Evolutionary conservation across 805 yeast species (phyloP).

Genomic region (Helenozyma baotianmanensis): DNA sequence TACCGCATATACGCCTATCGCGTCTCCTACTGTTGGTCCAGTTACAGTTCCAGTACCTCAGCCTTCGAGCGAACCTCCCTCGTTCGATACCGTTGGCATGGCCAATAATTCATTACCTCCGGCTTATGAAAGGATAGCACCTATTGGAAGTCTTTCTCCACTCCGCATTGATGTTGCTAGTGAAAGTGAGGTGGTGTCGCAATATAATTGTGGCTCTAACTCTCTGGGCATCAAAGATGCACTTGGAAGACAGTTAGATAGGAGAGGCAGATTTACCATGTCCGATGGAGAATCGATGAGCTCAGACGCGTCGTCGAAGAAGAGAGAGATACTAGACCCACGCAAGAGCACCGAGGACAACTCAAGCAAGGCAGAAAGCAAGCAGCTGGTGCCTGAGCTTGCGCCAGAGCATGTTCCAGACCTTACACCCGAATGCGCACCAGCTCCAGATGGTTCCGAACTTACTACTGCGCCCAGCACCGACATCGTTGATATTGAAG

Average conservation of each 20-base stretch:
- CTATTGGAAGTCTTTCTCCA: constrained; percentile 9
- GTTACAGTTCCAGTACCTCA: constrained; percentile 4
- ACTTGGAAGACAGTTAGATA: constrained; percentile 11
- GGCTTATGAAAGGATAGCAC: constrained; percentile 7
- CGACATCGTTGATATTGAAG: too few relatives aligned
- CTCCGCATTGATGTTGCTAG: constrained; percentile 10
- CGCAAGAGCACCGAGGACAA: too few relatives aligned
- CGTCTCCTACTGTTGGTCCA: constrained; percentile 10
- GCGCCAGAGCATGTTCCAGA: too few relatives aligned
- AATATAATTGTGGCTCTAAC: too few relatives aligned
- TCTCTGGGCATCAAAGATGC: constrained; percentile 9
- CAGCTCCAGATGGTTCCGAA: too few relatives aligned
- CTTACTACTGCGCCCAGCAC: background rate
- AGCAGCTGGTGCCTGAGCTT: too few relatives aligned
- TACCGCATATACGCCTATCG: constrained; percentile 12
- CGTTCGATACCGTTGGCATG: constrained; percentile 8
- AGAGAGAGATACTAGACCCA: too few relatives aligned
- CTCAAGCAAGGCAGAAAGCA: too few relatives aligned
- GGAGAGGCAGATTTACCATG: constrained; percentile 3
- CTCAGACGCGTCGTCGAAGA: constrained; percentile 1
- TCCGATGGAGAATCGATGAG: constrained; percentile 5
- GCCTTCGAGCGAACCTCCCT: constrained; percentile 15
- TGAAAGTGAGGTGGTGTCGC: too few relatives aligned
- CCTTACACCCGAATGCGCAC: too few relatives aligned
- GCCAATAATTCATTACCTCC: constrained; percentile 15